Evolutionary conservation across 208 protist species (phyloP).

Genomic region (Phytomonas sp.): DNA sequence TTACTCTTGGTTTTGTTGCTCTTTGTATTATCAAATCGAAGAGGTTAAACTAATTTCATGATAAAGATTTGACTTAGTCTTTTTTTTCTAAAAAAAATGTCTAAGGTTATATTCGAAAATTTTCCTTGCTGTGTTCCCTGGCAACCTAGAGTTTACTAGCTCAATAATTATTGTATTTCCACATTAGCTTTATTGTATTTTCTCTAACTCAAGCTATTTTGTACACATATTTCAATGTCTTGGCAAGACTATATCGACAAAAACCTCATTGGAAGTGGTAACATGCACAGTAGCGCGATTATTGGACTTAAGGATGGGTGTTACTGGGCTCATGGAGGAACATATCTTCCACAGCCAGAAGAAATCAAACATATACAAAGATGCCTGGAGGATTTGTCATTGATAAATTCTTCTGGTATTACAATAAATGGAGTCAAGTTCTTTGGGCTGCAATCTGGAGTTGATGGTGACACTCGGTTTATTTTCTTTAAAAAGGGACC

Average conservation of each 20-base stretch:
- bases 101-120: neutral
- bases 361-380: slow-evolving; percentile 77
- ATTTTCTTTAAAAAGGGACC: slow-evolving; percentile 87
- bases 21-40: neutral
- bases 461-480: slow-evolving; percentile 66
- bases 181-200: slow-evolving; percentile 7
- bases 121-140: neutral
- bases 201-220: neutral
- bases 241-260: slow-evolving; percentile 86
- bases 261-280: slow-evolving; percentile 74
- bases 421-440: slow-evolving; percentile 82
- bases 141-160: neutral
- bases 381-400: slow-evolving; percentile 47
- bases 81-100: neutral
- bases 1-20: neutral
- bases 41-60: neutral
- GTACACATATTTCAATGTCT: slow-evolving; percentile 37
- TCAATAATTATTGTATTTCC: neutral
- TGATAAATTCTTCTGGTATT: slow-evolving; percentile 64
- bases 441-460: slow-evolving; percentile 69
- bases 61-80: neutral
- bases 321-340: slow-evolving; percentile 86
- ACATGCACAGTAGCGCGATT: slow-evolving; percentile 87
- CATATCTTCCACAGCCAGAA: slow-evolving; percentile 75
- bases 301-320: slow-evolving; percentile 69